Base-by-base conservation (phyloP, 768 basidiomycete genomes). In the Holtermannia corniformis region DNA sequence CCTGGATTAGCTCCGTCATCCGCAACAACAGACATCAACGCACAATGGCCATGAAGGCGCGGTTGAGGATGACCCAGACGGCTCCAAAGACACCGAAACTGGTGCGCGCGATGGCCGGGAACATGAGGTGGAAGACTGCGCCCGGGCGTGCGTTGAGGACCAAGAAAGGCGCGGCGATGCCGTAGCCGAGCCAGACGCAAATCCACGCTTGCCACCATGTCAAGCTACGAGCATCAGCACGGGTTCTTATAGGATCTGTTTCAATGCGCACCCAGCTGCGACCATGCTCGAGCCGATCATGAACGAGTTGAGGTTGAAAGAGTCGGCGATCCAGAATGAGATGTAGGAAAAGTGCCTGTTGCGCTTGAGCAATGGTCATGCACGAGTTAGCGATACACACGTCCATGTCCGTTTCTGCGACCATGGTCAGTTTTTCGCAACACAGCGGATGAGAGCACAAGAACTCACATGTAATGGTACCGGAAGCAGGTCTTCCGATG, bases 141-240 rank as follows among this genome's bases (percentile, higher is more conserved):
- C 86, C 85, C 3, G 83, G 84, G 23, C 83, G 79, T 22, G 84
- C 86, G 64, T 87, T 89, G 58, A 85, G 68, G 22, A 82, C 82
- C 54, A 89, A 78, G 73, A 91, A 83, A 0, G 81, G 81, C 1
- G 83, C 81, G 20, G 80, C 79, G 51, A 81, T 55, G 1, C 55
- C 41, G 61, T 76, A 76, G 65, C 79, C 67, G 76, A 84, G 44
- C 76, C 81, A 71, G 40, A 71, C 71, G 47, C 67, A 86, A 49
- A 88, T 77, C 84, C 86, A 85, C 14, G 86, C 82, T 67, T 87
- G 83, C 85, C 84, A 87, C 85, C 84, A 87, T 0, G 82, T 82
- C n/a, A 83, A 37, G 25, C 20, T 26, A 14, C 3, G 10, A 13
- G 14, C 14, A 24, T 20, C 20, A 1, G 27, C 21, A 27, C 50